Conservation (phyloP, 345 rosid genomes). For the Physaria fendleri region DNA sequence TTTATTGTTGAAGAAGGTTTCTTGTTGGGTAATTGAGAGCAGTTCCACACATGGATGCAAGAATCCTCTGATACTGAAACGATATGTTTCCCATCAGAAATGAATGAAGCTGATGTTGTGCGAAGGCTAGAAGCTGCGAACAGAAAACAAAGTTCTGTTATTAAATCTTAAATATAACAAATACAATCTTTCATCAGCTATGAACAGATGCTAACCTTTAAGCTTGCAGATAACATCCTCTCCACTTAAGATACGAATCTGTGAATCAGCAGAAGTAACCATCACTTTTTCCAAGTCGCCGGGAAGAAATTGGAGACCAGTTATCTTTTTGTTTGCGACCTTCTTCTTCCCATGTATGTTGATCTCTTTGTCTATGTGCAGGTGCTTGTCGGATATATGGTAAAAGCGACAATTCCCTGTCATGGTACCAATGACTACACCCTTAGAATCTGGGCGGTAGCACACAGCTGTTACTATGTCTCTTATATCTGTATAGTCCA, state of each 20-base stretch:
- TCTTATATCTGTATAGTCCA: conserved; percentile 48
- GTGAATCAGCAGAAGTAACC: conserved; percentile 70
- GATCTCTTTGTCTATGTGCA: conserved; percentile 61
- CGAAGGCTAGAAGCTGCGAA: conserved; percentile 45
- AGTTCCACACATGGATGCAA: conserved; percentile 55
- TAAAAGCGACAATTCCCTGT: conserved; percentile 55
- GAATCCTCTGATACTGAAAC: conserved; percentile 58
- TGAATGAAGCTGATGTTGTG: conserved; percentile 46
- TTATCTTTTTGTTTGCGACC: conserved; percentile 58
- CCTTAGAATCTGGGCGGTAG: conserved; percentile 58
- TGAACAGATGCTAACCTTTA: conserved; percentile 29
- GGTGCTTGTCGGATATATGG: conserved; percentile 36
- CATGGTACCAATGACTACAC: conserved; percentile 61
- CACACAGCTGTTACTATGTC: conserved; percentile 70
- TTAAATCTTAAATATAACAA: not conserved
- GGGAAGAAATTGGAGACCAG: conserved; percentile 52
- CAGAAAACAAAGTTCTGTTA: not conserved
- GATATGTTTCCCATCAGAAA: conserved; percentile 55
- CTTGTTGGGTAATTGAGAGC: conserved; percentile 31
- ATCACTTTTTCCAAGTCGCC: conserved; percentile 48
- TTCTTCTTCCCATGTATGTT: conserved; percentile 64
- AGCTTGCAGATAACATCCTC: conserved; percentile 50
- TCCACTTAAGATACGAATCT: conserved; percentile 42
- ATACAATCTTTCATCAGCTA: not conserved
- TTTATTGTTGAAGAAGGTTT: conserved; percentile 27